Base-by-base conservation (phyloP, 192 early-diverging fungal genomes). In the Coemansia sp. region DNA sequence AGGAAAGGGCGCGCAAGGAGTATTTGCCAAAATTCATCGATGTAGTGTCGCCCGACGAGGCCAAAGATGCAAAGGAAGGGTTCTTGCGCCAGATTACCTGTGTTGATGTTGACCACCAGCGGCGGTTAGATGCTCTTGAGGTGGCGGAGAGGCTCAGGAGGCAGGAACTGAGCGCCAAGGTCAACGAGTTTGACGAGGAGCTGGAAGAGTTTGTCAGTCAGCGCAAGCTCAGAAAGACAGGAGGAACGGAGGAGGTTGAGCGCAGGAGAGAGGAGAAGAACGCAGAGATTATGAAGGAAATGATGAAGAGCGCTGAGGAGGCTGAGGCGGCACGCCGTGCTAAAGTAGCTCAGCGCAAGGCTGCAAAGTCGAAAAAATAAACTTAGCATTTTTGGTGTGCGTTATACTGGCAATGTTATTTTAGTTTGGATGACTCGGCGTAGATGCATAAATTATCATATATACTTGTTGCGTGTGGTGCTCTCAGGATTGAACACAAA, bases 161-260 rank as follows among this genome's bases (percentile, higher is more conserved):
- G 44, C 72, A 82, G 42, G 90, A 91, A 62, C 61, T 89, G 42
- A 82, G 83, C 1, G 77, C 82, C 55, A 68, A 84, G 22, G 87
- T 90, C 46, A 85, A 91, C 58, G 88, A 88, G 58, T 91, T 91
- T 76, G 88, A 87, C 51, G 67, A 86, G 37, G 90, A 91, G 50
- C 50, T 91, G 57, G 74, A 81, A 0, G 66, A 71, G 0, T 91
- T 89, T 78, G 90, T 91, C 7, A 66, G 71, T 4, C 37, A 78
- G 17, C 84, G 77, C 37, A 86, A 86, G 54, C 47, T 91, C 48
- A 83, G 86, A 41, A 89, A 89, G 73, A 89, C 88, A 0, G 90
- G 90, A 2, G 90, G 90, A 10, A 87, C 87, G 0, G 67, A 85
- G 50, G 88, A 90, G 52, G 70, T 87, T 5, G 90, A 91, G 59